These are phyloP conservation scores for Tulasnella sp. DNA, from an alignment of 768 basidiomycete genomes.

Conservation along the genomic window DNA sequence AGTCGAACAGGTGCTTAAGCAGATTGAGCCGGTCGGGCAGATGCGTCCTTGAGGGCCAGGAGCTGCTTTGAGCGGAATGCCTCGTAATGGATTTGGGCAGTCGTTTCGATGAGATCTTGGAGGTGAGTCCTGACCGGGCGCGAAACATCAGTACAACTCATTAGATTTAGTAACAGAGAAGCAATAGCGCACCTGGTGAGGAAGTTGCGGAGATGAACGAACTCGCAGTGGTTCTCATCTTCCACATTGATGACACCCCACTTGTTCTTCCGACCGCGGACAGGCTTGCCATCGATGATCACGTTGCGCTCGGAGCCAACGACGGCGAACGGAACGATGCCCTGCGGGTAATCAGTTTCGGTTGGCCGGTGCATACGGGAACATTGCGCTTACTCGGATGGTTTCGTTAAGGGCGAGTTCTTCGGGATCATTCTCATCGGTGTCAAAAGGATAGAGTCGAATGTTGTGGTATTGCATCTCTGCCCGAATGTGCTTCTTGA, in stretches of 20 bases:
- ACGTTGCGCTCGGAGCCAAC: constrained; percentile 96
- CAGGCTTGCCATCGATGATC: constrained; percentile 89
- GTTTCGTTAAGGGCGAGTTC: constrained; percentile 81
- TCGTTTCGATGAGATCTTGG: constrained; percentile 98
- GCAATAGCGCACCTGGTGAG: constrained; percentile 54
- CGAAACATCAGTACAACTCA: not conserved
- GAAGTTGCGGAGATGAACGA: constrained; percentile 95
- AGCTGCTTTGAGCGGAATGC: constrained; percentile 98
- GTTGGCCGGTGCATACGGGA: not conserved
- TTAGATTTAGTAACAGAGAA: not conserved
- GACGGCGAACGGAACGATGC: constrained; percentile 91
- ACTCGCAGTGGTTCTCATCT: constrained; percentile 95
- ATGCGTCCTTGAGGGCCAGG: constrained; percentile 92
- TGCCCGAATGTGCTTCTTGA: constrained; percentile 95
- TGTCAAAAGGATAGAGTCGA: constrained; percentile 92
- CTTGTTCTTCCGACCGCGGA: constrained; percentile 92
- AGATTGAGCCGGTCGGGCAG: constrained; percentile 22
- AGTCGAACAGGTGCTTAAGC: not conserved
- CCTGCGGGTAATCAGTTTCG: constrained; percentile 34
- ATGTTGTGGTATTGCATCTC: constrained; percentile 89
- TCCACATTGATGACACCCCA: constrained; percentile 99
- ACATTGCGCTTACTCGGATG: constrained; percentile 56
- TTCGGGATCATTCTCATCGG: constrained; percentile 89
- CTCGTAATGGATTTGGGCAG: constrained; percentile 98
- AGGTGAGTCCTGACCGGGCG: constrained; percentile 65